A percentile compares a stretch with the other conserved stretches of the same genome.
Evolutionary conservation across 148 eudicot species (phyloP).

Genomic region (Camellia lanceoleosa): DNA sequence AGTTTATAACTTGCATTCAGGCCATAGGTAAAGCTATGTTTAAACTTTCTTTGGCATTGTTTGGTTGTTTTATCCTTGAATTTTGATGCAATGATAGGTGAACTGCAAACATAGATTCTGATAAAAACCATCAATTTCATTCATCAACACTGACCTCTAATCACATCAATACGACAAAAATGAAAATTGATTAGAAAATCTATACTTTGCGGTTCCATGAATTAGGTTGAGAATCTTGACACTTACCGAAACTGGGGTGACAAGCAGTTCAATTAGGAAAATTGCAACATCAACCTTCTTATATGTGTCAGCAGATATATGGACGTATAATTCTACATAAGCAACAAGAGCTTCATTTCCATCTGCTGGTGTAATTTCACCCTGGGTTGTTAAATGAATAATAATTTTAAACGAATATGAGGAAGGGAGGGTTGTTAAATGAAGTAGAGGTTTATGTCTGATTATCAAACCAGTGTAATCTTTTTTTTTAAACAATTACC

Average conservation of each 20-base stretch:
- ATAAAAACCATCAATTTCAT: no score
- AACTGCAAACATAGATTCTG: no score
- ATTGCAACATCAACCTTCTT: constrained; percentile 91
- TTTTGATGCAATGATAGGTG: no score
- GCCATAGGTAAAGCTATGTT: no score
- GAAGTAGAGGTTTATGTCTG: background rate
- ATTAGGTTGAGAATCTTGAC: no score
- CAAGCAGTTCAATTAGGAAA: constrained; percentile 60
- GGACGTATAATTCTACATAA: constrained; percentile 62
- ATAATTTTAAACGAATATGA: background rate
- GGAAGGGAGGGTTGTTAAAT: background rate
- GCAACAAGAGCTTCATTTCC: constrained; percentile 19
- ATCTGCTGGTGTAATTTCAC: constrained; percentile 44
- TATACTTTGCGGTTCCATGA: no score
- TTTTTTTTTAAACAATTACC: constrained; percentile 34
- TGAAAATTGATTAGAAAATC: no score
- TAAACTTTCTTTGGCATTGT: no score
- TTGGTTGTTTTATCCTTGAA: no score
- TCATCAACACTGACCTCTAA: no score
- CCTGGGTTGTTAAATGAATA: constrained; percentile 26
- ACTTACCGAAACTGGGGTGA: constrained; percentile 28
- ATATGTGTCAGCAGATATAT: constrained; percentile 67
- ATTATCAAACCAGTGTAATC: background rate
- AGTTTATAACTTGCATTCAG: no score
- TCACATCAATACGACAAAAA: no score